These are phyloP conservation scores for Starmerella geochares DNA, from an alignment of 805 yeast genomes.

Conservation along the genomic window DNA sequence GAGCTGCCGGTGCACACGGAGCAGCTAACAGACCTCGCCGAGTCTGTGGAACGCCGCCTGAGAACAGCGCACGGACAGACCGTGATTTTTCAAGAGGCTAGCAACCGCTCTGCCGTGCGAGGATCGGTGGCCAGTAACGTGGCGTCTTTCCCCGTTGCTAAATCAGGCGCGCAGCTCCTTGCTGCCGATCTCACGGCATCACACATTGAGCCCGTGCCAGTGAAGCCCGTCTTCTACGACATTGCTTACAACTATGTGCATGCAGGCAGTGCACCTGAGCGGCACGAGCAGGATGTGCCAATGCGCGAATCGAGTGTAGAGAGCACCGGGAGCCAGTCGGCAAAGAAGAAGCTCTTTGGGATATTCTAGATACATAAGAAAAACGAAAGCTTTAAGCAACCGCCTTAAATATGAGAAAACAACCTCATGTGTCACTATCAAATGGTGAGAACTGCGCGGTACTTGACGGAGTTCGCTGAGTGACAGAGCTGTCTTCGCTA, in stretches of 20 bases:
- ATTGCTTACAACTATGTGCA: slow-evolving; percentile 74
- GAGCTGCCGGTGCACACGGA: slow-evolving; percentile 20
- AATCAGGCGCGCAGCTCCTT: slow-evolving; percentile 23
- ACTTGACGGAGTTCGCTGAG: too few relatives aligned
- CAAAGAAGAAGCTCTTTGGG: slow-evolving; percentile 7
- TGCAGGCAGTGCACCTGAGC: slow-evolving; percentile 24
- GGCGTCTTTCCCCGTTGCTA: slow-evolving; percentile 32
- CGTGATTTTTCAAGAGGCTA: slow-evolving; percentile 29
- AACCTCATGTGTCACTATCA: too few relatives aligned
- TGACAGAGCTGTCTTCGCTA: too few relatives aligned
- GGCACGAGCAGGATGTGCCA: not conserved
- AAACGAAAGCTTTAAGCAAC: not conserved
- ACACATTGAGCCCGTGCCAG: slow-evolving; percentile 49
- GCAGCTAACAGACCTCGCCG: slow-evolving; percentile 9
- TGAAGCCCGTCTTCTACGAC: slow-evolving; percentile 87
- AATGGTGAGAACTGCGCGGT: too few relatives aligned
- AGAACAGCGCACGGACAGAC: slow-evolving; percentile 32
- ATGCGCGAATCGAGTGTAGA: slow-evolving; percentile 1
- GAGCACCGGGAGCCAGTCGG: slow-evolving; percentile 2
- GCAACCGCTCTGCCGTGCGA: slow-evolving; percentile 7
- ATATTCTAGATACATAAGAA: not conserved
- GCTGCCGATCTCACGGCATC: slow-evolving; percentile 31
- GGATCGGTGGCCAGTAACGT: slow-evolving; percentile 40
- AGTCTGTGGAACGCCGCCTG: slow-evolving; percentile 14
- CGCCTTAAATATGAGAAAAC: too few relatives aligned